Evolutionary conservation across 352 stramenopile species (phyloP).

Genomic region (Globisporangium emineosum): DNA sequence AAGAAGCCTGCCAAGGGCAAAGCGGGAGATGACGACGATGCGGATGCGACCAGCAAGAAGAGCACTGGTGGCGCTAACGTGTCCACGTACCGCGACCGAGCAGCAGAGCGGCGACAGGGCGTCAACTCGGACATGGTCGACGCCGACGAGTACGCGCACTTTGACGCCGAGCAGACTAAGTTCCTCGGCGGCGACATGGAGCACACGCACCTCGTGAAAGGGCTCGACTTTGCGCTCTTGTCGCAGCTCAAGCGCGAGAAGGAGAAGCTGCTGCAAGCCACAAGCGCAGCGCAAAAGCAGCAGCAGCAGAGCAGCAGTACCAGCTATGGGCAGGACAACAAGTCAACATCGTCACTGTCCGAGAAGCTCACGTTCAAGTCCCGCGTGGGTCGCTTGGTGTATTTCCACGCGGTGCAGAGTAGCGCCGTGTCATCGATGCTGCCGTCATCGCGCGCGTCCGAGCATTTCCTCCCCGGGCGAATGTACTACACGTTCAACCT

Average conservation of each 20-base stretch:
- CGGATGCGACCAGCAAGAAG: neutral
- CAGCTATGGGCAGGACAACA: neutral
- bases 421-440: slow-evolving; percentile 9
- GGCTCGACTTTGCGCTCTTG: slow-evolving; percentile 84
- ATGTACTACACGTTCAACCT: slow-evolving; percentile 80
- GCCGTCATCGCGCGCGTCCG: slow-evolving; percentile 30
- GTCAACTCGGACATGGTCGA: slow-evolving; percentile 40
- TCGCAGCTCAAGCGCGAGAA: slow-evolving; percentile 84
- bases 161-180: slow-evolving; percentile 78
- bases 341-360: neutral
- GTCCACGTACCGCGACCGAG: slow-evolving; percentile 54
- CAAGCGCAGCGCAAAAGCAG: slow-evolving; percentile 28
- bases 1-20: slow-evolving; percentile 33
- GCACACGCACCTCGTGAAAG: slow-evolving; percentile 89
- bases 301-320: slow-evolving; percentile 9
- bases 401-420: slow-evolving; percentile 61
- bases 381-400: slow-evolving; percentile 55
- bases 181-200: slow-evolving; percentile 79
- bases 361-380: slow-evolving; percentile 60
- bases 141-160: slow-evolving; percentile 42
- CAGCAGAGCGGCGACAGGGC: slow-evolving; percentile 54
- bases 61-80: too few species aligned
- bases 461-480: slow-evolving; percentile 65
- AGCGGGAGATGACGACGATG: slow-evolving; percentile 7
- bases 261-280: slow-evolving; percentile 42